Base-by-base conservation (phyloP, 2,329 filamentous ascomycete genomes). In the Raffaelea deltoideospora region DNA sequence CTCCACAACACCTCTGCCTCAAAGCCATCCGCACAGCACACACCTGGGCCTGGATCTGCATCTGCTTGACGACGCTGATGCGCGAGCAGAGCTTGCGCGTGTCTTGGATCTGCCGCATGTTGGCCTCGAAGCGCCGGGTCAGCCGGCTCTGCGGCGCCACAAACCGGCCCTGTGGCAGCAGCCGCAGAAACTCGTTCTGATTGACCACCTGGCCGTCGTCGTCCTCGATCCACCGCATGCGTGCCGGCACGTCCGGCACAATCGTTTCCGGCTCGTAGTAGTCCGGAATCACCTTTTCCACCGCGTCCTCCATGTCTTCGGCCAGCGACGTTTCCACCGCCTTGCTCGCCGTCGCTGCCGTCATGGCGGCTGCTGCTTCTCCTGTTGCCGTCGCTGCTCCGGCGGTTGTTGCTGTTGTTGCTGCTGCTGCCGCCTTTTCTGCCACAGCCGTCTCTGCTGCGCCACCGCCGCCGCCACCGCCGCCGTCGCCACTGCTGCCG, bases 1-100 rank as follows among this genome's bases (percentile, higher is more conserved):
- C n/a, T n/a, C n/a, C n/a, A 31, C 9, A 19, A 10, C 14, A 10
- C 22, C 8, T n/a, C n/a, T n/a, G n/a, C n/a, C n/a, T n/a, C n/a
- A n/a, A n/a, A n/a, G n/a, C n/a, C n/a, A n/a, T n/a, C n/a, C n/a
- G 8, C 11, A 13, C 5, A 13, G 3, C 63, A 53, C 49, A 29
- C 72, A 85, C 83, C 71, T 95, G 90, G 35, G 86, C 84, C 56
- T 98, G 90, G 37, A 96, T 75, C 59, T 98, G 90, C 90, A 98
- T 98, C 61, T 98, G 90, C 63, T 96, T 98, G 54, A 98, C 90
- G 43, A 98, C 85, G 34, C 84, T 79, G 53, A 98, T 94, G 60
- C 96, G 98, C 10, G 86, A 86, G 50, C 86, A 93, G 22, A 98
- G 71, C 53, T 95, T 96, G 47, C 90, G 72, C 1, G 90, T 98